phyloP scores from a whole-genome alignment of 169 alveolate genomes.

The Plasmodium falciparum region DNA sequence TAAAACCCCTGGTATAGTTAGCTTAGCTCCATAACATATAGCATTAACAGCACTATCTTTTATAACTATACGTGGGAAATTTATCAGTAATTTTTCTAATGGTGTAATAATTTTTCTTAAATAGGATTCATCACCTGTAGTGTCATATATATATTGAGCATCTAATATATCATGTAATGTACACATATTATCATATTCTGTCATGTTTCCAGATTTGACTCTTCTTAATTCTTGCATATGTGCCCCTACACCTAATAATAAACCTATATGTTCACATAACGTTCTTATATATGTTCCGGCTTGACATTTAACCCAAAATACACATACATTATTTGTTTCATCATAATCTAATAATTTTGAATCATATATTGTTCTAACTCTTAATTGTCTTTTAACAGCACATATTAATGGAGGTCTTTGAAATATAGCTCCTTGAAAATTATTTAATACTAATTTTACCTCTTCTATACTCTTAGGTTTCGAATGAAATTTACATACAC shows the following conservation, averaged over 20 bases:
- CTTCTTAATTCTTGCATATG: slow-evolving; percentile 99
- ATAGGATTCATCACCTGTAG: slow-evolving; percentile 96
- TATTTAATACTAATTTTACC: slow-evolving; percentile 92
- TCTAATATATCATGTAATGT: slow-evolving; percentile 99
- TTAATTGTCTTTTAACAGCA: slow-evolving; percentile 99
- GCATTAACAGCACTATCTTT: slow-evolving; percentile 99
- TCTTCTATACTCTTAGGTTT: slow-evolving; percentile 81
- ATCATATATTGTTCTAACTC: slow-evolving; percentile 99
- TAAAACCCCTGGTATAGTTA: slow-evolving; percentile 99
- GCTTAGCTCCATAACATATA: slow-evolving; percentile 99
- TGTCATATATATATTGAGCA: slow-evolving; percentile 96
- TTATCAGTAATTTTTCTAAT: slow-evolving; percentile 95
- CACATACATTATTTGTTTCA: slow-evolving; percentile 96
- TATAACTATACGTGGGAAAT: slow-evolving; percentile 97
- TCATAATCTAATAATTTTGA: slow-evolving; percentile 98
- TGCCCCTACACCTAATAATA: slow-evolving; percentile 98
- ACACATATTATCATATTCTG: slow-evolving; percentile 97
- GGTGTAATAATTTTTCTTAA: slow-evolving; percentile 98
- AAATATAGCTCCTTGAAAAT: slow-evolving; percentile 97
- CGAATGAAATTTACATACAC: slow-evolving; percentile 96
- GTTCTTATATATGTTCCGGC: slow-evolving; percentile 99
- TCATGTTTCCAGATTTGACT: slow-evolving; percentile 97
- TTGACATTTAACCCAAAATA: slow-evolving; percentile 99
- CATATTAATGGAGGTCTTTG: slow-evolving; percentile 99
- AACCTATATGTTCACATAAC: slow-evolving; percentile 99